Evolutionary conservation across 2,329 filamentous ascomycete genomes (phyloP).

Genomic region (Pestalotiopsis sp.): DNA sequence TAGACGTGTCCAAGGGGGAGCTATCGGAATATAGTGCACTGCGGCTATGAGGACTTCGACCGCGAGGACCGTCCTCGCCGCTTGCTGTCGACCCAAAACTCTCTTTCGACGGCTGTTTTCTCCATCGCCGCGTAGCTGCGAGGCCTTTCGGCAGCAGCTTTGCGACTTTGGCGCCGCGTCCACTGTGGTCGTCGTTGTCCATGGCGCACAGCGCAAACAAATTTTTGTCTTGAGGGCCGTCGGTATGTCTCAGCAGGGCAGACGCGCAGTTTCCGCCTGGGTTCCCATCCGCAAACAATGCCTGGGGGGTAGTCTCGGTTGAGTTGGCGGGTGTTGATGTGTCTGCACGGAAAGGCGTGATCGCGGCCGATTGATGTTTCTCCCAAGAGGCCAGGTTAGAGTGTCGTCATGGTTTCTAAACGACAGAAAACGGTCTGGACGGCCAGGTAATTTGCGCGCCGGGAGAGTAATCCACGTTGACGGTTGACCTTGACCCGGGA

Average conservation of each 20-base stretch:
- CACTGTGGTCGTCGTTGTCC: slow-evolving; percentile 18
- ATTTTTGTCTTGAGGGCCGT: background rate
- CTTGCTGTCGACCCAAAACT: slow-evolving; percentile 30
- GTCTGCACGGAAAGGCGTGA: background rate
- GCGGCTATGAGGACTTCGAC: slow-evolving; percentile 25
- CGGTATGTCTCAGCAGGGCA: background rate
- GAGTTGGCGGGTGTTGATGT: background rate
- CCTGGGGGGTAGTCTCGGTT: background rate
- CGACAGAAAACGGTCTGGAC: background rate
- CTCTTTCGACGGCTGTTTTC: slow-evolving; percentile 42
- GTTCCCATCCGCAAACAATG: background rate
- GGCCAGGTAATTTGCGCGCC: background rate
- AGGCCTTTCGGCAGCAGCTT: slow-evolving; percentile 57
- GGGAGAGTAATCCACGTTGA: background rate
- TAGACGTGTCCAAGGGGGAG: background rate
- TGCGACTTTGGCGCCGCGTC: slow-evolving; percentile 37
- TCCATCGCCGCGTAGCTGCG: slow-evolving; percentile 46
- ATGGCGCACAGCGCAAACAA: background rate
- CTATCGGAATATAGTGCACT: slow-evolving; percentile 13
- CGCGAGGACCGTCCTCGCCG: slow-evolving; percentile 29
- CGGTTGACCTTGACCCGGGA: background rate
- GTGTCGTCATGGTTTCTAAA: background rate
- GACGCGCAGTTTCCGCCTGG: background rate
- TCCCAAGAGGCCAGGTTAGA: background rate
- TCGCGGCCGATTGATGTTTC: background rate